Base-by-base conservation (phyloP, 2,329 filamentous ascomycete genomes). In the Pyricularia grisea region DNA sequence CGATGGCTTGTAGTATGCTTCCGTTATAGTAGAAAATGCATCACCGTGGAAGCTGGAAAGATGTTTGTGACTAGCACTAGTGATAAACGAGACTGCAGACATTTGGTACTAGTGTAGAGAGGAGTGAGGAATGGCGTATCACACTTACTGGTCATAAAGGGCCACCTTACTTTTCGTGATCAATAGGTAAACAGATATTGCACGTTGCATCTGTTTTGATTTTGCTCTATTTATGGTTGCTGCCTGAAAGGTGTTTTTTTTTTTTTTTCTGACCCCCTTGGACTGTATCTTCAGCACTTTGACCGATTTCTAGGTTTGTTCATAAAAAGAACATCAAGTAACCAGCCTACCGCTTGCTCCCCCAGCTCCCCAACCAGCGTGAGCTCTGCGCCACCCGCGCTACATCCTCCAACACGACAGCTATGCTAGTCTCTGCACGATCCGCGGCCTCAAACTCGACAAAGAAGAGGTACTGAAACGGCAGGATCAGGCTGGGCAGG, bases 391-490 rank as follows among this genome's bases (percentile, higher is more conserved):
- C 87, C 71, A 88, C 85, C 33, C 76, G 77, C 1, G 79, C 80
- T 72, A 93, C 81, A 72, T 85, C 85, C 67, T 80, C 80, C 76
- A 94, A 78, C 30, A 88, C 90, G 27, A 79, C 79, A 70, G 86
- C 83, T 20, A 93, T 89, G 71, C 83, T 68, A 25, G 33, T 36
- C 28, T 28, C 23, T 2, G 28, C 67, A 25, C 60, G 58, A 28
- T 77, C 69, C 77, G 72, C 79, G 80, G 76, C 87, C 84, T 1
- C 91, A 74, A 97, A 93, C 82, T 98, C 94, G 33, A 97, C 89
- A 76, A 98, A 94, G 81, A 98, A 97, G 55, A 97, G 87, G 80
- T 98, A 98, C 77, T 96, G 89, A 87, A 97, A 98, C 25, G 91
- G 88, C 73, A 82, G 81, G 58, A 85, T 82, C 69, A 91, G 85